phyloP scores from a whole-genome alignment of 495 filamentous ascomycete species.

The Penicillium mononematosum region DNA sequence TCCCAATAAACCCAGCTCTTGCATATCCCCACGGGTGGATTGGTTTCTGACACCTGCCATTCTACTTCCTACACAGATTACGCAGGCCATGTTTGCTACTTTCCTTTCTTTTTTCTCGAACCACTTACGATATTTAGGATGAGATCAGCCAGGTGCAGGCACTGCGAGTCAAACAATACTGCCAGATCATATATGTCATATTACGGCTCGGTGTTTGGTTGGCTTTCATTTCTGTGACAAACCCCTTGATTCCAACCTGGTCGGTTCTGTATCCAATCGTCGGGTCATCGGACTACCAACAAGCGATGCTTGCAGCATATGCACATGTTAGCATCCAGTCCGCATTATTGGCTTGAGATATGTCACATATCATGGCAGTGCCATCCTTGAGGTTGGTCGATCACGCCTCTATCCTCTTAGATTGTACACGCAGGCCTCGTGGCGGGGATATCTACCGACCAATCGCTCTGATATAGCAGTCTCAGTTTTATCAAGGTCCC shows the following conservation, averaged over 20 bases:
- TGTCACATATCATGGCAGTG: background rate
- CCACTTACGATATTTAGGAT: background rate
- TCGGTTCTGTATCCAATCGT: background rate
- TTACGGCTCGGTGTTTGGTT: background rate
- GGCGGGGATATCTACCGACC: background rate
- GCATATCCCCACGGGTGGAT: background rate
- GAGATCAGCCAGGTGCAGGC: background rate
- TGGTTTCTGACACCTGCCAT: background rate
- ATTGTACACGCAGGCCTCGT: background rate
- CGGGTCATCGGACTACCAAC: background rate
- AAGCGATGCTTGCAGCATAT: background rate
- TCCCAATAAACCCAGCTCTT: background rate
- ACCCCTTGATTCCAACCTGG: background rate
- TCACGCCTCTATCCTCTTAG: background rate
- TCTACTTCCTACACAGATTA: background rate
- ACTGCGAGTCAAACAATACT: background rate
- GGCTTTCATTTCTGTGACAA: background rate
- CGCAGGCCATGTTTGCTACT: background rate
- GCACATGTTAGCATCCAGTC: background rate
- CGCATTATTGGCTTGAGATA: background rate
- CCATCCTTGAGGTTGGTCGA: background rate
- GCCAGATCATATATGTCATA: background rate
- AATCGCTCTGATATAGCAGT: background rate
- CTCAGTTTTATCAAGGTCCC: background rate
- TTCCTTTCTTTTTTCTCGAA: background rate